These are phyloP conservation scores for Stachybotrys chlorohalonatus DNA, from an alignment of 2,329 filamentous ascomycete genomes.

Conservation along the genomic window DNA sequence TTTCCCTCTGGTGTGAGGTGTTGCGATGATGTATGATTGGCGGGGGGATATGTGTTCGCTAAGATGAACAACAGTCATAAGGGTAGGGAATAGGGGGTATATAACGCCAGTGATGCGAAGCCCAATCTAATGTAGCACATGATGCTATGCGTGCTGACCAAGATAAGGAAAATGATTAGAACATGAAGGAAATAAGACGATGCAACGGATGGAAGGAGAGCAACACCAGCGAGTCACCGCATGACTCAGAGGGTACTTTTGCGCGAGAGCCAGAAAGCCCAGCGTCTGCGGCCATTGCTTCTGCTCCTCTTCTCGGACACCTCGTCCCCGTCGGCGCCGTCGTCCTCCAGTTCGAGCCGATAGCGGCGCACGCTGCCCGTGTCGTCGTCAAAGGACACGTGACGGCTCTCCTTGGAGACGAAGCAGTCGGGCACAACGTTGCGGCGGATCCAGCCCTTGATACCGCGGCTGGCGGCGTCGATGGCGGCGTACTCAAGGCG, in stretches of 20 bases:
- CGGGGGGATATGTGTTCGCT: neutral
- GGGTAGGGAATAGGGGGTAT: conserved; percentile 16
- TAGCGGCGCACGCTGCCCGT: conserved; percentile 55
- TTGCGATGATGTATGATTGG: neutral
- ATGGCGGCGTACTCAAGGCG: conserved; percentile 59
- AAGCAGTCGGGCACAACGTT: conserved; percentile 54
- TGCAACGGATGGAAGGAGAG: neutral
- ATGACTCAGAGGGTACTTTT: conserved; percentile 10
- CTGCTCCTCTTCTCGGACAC: conserved; percentile 12
- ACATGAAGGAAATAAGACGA: conserved; percentile 3
- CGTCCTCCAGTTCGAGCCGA: conserved; percentile 46
- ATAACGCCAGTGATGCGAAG: conserved; percentile 24
- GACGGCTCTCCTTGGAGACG: conserved; percentile 37
- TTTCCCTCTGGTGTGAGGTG: neutral
- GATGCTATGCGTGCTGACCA: conserved; percentile 6
- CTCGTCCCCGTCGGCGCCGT: conserved; percentile 23
- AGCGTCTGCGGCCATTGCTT: conserved; percentile 12
- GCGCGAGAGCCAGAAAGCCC: conserved; percentile 18
- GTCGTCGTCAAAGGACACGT: conserved; percentile 52
- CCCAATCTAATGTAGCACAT: neutral
- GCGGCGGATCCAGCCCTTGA: conserved; percentile 51
- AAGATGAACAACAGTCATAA: neutral
- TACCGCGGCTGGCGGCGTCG: conserved; percentile 49
- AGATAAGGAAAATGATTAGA: conserved; percentile 1
- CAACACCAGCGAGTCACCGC: neutral